Evolutionary conservation across 345 rosid species (phyloP).

Genomic region (Dipteronia dyeriana): DNA sequence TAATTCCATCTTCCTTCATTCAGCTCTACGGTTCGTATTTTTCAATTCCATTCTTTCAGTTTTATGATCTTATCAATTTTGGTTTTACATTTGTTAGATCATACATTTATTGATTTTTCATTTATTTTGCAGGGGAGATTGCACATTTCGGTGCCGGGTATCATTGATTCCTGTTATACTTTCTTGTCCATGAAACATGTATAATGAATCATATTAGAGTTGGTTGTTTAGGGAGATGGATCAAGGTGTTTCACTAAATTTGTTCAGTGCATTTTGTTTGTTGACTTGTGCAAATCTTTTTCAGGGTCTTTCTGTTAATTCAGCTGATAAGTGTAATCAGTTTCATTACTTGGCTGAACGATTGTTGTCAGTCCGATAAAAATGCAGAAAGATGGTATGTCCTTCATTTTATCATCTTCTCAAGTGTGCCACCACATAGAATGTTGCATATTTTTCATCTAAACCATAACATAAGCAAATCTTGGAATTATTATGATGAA

Average conservation of each 20-base stretch:
- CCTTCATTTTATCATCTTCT: background rate
- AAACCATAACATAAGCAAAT: background rate
- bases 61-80: background rate
- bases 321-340: constrained; percentile 91
- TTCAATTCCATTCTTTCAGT: constrained; percentile 1
- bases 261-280: constrained; percentile 7
- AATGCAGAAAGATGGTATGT: constrained; percentile 75
- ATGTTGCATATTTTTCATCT: background rate
- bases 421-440: background rate
- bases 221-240: constrained; percentile 8
- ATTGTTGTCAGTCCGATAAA: constrained; percentile 64
- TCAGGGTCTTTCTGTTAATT: constrained; percentile 91
- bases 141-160: constrained; percentile 99
- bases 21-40: constrained; percentile 69
- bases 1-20: constrained; percentile 68
- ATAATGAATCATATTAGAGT: constrained; percentile 29
- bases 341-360: constrained; percentile 84
- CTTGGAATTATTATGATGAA: background rate
- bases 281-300: constrained; percentile 17
- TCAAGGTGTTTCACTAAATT: constrained; percentile 7
- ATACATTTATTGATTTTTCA: background rate
- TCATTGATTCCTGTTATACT: constrained; percentile 25
- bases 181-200: constrained; percentile 20
- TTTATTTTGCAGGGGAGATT: constrained; percentile 79
- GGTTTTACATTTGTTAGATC: background rate